These are phyloP conservation scores for Aspergillus fischeri DNA, from an alignment of 2,329 filamentous ascomycete species.

Conservation along the genomic window DNA sequence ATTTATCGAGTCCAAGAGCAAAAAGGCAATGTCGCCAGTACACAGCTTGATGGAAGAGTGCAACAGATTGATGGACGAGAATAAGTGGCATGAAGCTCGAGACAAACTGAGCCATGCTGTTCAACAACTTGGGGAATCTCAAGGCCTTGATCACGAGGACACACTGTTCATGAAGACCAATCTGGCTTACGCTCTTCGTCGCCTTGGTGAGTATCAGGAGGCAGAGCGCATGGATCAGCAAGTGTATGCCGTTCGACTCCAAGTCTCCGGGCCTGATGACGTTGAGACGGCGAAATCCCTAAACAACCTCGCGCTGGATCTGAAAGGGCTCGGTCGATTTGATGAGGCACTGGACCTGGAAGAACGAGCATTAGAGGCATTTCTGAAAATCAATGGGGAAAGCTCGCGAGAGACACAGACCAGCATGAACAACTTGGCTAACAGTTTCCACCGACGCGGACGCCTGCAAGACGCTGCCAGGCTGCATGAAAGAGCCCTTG, in stretches of 20 bases:
- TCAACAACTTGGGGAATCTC: background rate
- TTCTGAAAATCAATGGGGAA: background rate
- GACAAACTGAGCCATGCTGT: background rate
- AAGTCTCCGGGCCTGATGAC: background rate
- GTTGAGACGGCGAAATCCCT: background rate
- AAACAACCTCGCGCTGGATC: background rate
- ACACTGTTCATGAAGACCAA: background rate
- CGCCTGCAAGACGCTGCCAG: background rate
- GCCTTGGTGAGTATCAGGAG: background rate
- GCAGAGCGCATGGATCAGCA: background rate
- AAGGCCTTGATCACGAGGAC: background rate
- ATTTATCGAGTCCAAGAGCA: background rate
- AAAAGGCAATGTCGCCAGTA: background rate
- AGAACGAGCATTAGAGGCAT: background rate
- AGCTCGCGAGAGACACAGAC: background rate
- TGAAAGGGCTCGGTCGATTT: background rate
- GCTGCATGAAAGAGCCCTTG: background rate
- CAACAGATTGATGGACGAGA: background rate
- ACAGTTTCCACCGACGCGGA: background rate
- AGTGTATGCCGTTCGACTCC: background rate
- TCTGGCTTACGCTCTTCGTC: background rate
- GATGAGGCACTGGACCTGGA: background rate
- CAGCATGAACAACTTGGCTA: constrained; percentile 1
- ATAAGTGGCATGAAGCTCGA: background rate
- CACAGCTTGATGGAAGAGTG: background rate